These are phyloP conservation scores for Fusarium palustre DNA, from an alignment of 2,329 filamentous ascomycete genomes.

Conservation along the genomic window DNA sequence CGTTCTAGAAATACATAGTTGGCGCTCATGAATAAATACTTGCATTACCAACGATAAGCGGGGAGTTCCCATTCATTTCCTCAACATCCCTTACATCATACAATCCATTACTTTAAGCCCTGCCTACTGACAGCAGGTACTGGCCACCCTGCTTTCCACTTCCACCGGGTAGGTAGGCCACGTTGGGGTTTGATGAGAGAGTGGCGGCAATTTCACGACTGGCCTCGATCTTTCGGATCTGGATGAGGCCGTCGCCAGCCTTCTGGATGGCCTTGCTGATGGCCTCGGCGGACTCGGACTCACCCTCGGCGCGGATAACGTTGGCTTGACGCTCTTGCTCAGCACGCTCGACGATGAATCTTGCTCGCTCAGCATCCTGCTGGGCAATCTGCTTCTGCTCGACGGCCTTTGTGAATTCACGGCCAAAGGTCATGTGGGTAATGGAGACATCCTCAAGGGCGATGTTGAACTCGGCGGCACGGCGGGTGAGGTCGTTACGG, in stretches of 20 bases:
- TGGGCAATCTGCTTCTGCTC: slow-evolving; percentile 99
- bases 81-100: slow-evolving; percentile 35
- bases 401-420: slow-evolving; percentile 98
- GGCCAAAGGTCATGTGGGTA: slow-evolving; percentile 99
- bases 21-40: slow-evolving; percentile 43
- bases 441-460: slow-evolving; percentile 98
- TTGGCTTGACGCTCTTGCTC: slow-evolving; percentile 99
- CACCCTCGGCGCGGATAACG: slow-evolving; percentile 97
- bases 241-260: slow-evolving; percentile 90
- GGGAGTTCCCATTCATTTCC: slow-evolving; percentile 49
- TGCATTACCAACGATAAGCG: slow-evolving; percentile 51
- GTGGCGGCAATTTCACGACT: slow-evolving; percentile 95
- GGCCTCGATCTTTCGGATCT: slow-evolving; percentile 97
- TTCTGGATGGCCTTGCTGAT: slow-evolving; percentile 95
- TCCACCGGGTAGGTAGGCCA: slow-evolving; percentile 89
- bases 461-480: slow-evolving; percentile 98
- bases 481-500: slow-evolving; percentile 89
- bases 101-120: slow-evolving; percentile 47
- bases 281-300: slow-evolving; percentile 95
- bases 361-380: slow-evolving; percentile 95
- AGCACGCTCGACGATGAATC: slow-evolving; percentile 98
- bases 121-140: slow-evolving; percentile 66
- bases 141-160: slow-evolving; percentile 73
- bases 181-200: slow-evolving; percentile 89
- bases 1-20: slow-evolving; percentile 54